These are phyloP conservation scores for Collybiopsis confluens DNA, from an alignment of 768 basidiomycete genomes.

Conservation along the genomic window DNA sequence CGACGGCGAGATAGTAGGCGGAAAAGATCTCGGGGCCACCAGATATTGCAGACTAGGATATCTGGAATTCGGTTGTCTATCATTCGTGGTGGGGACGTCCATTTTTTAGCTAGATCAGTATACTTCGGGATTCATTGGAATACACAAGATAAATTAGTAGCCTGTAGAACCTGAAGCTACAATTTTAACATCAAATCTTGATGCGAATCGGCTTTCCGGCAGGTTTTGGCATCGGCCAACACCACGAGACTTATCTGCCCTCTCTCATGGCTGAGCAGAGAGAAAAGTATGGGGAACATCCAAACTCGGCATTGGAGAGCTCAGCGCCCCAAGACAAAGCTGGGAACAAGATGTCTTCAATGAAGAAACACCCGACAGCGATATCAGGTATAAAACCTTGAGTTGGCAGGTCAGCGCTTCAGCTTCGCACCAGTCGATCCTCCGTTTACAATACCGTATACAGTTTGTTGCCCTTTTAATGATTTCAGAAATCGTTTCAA, in stretches of 20 bases:
- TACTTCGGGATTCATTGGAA: too few relatives aligned
- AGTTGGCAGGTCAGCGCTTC: constrained; percentile 40
- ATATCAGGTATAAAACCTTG: constrained; percentile 50
- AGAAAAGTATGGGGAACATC: background rate
- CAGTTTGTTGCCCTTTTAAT: constrained; percentile 48
- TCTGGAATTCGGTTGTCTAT: constrained; percentile 50
- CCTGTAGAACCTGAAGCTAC: too few relatives aligned
- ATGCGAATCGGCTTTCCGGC: too few relatives aligned
- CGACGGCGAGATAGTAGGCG: constrained; percentile 40
- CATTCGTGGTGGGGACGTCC: constrained; percentile 13
- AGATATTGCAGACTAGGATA: constrained; percentile 44
- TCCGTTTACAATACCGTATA: background rate
- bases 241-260: too few relatives aligned
- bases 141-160: too few relatives aligned
- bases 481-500: constrained; percentile 56
- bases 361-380: constrained; percentile 35
- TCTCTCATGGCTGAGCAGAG: too few relatives aligned
- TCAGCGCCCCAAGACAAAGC: background rate
- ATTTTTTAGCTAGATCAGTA: background rate
- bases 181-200: too few relatives aligned
- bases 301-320: background rate
- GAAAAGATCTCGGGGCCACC: constrained; percentile 51
- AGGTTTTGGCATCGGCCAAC: too few relatives aligned
- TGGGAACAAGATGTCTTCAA: constrained; percentile 36
- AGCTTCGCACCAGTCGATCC: background rate